Evolutionary conservation across 805 yeast species (phyloP), one percentile per base, ranked within the genome.

Genomic region (Cyberlindnera maritima): DNA sequence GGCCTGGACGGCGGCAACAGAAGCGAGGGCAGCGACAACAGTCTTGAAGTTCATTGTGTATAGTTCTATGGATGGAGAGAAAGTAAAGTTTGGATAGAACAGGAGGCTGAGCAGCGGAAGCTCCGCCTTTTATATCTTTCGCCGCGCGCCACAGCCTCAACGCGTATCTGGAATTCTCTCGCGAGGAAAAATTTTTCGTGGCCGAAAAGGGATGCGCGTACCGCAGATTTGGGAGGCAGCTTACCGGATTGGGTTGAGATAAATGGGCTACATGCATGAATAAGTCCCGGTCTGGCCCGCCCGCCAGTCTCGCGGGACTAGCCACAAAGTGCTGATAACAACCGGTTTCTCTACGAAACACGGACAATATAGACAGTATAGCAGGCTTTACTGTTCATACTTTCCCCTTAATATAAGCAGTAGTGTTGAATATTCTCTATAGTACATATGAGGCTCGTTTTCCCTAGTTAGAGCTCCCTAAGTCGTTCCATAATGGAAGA

Each of bases 1-100:
- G 61, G 88, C 88, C 62, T 79, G 77, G 62, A 77, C 88, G 61
- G 81, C 83, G 58, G 88, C 73, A 59, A 74, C 80, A 57, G 87
- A 80, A 70, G 88, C 81, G 69, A 83, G 75, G 63, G 87, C 79
- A 69, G 81, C 74, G 69, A 81, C 69, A 66, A 83, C 72, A 69
- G 79, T 69, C 66, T 78, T 75, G 84, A 83, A 80, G 80, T 85
- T 88, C 90, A 85, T 85, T 77, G 49, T 44, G 49, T 44, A 37
- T 44, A 48, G 41, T 40, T 49, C 46, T 50, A 34, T 39, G 43
- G 37, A 37, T 37, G 32, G 39, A 38, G 42, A 38, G 31, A 36
- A 34, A 41, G 25, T 41, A 28, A 36, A 29, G 33, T 31, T 31
- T 12, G 26, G 20, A 25, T 34, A 41, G 34, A 39, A 15, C 25